A percentile compares a stretch with the other conserved stretches of the same genome.
These are phyloP conservation scores for Chlorencoelia australis DNA, from an alignment of 2,329 filamentous ascomycete species.

Conservation along the genomic window DNA sequence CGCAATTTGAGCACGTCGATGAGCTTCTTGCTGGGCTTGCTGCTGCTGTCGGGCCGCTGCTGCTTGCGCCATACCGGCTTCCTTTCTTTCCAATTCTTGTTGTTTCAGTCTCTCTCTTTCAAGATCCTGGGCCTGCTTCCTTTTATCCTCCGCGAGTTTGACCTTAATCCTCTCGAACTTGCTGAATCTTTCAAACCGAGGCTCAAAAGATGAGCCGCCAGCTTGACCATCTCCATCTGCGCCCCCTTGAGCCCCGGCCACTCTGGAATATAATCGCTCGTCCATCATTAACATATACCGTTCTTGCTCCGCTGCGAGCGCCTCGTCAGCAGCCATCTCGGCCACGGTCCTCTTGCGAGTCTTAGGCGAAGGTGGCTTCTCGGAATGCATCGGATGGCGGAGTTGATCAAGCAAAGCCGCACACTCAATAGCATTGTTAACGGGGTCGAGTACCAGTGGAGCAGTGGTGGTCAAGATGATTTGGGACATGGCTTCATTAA, in stretches of 20 bases:
- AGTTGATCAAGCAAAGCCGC: constrained; percentile 62
- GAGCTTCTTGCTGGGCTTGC: constrained; percentile 28
- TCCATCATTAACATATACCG: constrained; percentile 89
- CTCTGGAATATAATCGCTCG: constrained; percentile 60
- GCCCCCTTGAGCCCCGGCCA: constrained; percentile 45
- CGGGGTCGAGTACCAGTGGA: constrained; percentile 69
- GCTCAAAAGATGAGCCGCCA: constrained; percentile 66
- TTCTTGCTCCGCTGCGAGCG: constrained; percentile 78
- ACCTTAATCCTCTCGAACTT: constrained; percentile 75
- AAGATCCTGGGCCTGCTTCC: no score
- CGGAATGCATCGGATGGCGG: constrained; percentile 67
- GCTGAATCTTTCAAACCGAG: constrained; percentile 85
- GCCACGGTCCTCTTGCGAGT: constrained; percentile 87
- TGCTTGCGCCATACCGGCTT: constrained; percentile 30
- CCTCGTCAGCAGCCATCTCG: constrained; percentile 91
- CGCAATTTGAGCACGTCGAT: constrained; percentile 29
- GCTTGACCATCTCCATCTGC: constrained; percentile 66
- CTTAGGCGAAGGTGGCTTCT: constrained; percentile 73
- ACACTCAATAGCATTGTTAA: constrained; percentile 56
- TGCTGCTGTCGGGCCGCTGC: constrained; percentile 24
- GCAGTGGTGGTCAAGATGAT: constrained; percentile 65
- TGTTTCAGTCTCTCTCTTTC: constrained; percentile 67
- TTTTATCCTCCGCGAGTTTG: constrained; percentile 66
- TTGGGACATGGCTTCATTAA: constrained; percentile 66
- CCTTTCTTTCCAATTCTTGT: constrained; percentile 36